phyloP scores from a whole-genome alignment of 805 yeast genomes.

The Kazachstania psychrophila region DNA sequence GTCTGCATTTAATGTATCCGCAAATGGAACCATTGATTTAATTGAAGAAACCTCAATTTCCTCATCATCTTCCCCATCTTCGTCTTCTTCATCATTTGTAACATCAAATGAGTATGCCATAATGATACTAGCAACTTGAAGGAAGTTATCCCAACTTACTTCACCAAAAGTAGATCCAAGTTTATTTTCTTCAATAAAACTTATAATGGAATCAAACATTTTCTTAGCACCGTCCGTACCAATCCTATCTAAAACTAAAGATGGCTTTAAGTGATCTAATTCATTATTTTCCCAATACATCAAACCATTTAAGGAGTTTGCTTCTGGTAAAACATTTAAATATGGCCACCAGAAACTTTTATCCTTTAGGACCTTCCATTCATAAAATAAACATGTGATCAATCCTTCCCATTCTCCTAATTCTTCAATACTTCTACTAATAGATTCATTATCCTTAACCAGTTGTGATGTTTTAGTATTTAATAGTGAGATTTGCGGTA shows the following conservation, averaged over 20 bases:
- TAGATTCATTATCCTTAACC: constrained; percentile 25
- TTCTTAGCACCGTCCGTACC: constrained; percentile 61
- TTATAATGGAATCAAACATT: constrained; percentile 39
- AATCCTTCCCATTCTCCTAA: constrained; percentile 70
- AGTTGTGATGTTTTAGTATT: constrained; percentile 52
- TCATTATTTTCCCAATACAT: constrained; percentile 76
- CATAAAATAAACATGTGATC: constrained; percentile 58
- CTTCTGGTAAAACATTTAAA: constrained; percentile 57
- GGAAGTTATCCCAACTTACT: constrained; percentile 50
- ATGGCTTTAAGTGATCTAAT: constrained; percentile 49
- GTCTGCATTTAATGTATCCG: constrained; percentile 85
- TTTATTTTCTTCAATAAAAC: constrained; percentile 15
- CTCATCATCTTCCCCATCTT: constrained; percentile 31
- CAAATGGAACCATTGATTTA: constrained; percentile 88
- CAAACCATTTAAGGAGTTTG: constrained; percentile 45
- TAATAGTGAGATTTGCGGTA: constrained; percentile 53
- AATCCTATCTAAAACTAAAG: constrained; percentile 57
- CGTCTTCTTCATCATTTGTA: constrained; percentile 33
- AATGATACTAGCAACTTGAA: constrained; percentile 65
- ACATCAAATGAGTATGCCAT: constrained; percentile 91
- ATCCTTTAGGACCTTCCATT: constrained; percentile 37
- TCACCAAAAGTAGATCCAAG: constrained; percentile 24
- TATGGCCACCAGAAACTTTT: constrained; percentile 61
- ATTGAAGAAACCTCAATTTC: constrained; percentile 33
- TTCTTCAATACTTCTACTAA: constrained; percentile 26